Conservation (phyloP, 139 green algal genomes). For the Desmodesmus armatus region DNA sequence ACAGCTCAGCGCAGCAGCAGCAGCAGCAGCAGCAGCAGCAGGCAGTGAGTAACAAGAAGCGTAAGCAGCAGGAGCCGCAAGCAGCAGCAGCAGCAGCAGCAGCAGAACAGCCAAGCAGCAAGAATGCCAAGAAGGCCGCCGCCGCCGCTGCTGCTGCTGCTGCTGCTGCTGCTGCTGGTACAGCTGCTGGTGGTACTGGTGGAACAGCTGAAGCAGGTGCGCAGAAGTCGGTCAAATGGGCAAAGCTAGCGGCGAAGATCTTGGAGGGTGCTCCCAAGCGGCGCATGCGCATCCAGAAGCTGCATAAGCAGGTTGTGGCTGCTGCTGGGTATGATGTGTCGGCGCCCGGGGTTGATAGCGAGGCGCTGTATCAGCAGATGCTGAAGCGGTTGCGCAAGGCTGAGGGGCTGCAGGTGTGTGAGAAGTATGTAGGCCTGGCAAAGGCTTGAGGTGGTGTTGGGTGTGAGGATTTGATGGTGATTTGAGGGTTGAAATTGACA, state of each 20-base stretch:
- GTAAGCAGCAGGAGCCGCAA: neutral
- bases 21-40: slow-evolving; percentile 17
- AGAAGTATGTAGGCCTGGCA: slow-evolving; percentile 53
- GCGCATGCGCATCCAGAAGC: slow-evolving; percentile 55
- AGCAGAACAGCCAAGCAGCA: neutral
- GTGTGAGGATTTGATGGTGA: neutral
- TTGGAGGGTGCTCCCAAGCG: slow-evolving; percentile 53
- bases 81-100: neutral
- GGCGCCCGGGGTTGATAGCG: neutral
- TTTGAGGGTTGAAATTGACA: neutral
- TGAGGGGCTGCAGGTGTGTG: slow-evolving; percentile 51
- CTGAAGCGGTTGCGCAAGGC: slow-evolving; percentile 45
- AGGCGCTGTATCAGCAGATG: slow-evolving; percentile 42
- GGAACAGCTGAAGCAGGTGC: neutral
- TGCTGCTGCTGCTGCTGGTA: neutral
- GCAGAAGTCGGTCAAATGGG: slow-evolving; percentile 51
- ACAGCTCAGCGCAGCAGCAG: neutral
- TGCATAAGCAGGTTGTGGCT: slow-evolving; percentile 40
- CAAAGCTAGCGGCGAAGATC: slow-evolving; percentile 51
- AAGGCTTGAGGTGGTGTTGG: neutral
- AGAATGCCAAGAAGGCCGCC: slow-evolving; percentile 12
- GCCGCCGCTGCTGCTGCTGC: neutral
- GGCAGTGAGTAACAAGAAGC: neutral
- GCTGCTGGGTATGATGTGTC: slow-evolving; percentile 6
- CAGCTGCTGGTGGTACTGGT: too few species aligned